Percentiles rank a stretch among this genome's conserved stretches.
Evolutionary conservation across 164 flowering plant genomes (phyloP).

Genomic region (Cinnamomum micranthum): DNA sequence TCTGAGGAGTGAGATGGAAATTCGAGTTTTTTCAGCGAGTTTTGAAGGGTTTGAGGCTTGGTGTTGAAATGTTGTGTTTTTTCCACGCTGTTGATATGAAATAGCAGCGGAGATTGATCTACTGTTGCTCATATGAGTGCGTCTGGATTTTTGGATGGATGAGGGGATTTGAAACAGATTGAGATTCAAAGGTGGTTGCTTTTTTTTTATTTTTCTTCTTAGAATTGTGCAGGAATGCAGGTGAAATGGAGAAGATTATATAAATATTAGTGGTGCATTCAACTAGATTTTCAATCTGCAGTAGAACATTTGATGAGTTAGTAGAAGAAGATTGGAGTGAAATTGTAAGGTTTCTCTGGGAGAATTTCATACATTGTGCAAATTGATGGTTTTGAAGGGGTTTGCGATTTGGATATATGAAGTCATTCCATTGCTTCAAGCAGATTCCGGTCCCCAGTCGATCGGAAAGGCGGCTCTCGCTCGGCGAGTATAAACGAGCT

Average conservation of each 20-base stretch:
- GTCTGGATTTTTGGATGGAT: background rate
- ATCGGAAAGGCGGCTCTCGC: conserved; percentile 11
- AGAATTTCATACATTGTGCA: background rate
- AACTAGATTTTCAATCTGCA: background rate
- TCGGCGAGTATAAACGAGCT: conserved; percentile 57
- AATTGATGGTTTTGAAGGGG: conserved; percentile 6
- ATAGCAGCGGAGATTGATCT: background rate
- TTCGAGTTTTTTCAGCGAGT: background rate
- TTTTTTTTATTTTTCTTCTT: background rate
- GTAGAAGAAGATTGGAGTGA: background rate
- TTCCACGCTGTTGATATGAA: background rate
- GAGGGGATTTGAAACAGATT: background rate
- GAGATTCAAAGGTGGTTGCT: background rate
- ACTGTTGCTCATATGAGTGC: background rate
- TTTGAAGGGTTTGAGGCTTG: background rate
- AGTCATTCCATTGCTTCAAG: conserved; percentile 11
- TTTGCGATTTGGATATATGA: background rate
- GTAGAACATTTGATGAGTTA: background rate
- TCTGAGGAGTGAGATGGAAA: background rate
- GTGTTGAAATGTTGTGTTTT: background rate
- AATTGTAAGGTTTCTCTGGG: background rate
- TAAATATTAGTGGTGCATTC: background rate
- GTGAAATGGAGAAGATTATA: background rate
- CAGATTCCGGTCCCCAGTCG: conserved; percentile 1
- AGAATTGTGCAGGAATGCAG: background rate